Base-by-base conservation (phyloP, 305 asterid species). In the Fraxinus paxiana region DNA sequence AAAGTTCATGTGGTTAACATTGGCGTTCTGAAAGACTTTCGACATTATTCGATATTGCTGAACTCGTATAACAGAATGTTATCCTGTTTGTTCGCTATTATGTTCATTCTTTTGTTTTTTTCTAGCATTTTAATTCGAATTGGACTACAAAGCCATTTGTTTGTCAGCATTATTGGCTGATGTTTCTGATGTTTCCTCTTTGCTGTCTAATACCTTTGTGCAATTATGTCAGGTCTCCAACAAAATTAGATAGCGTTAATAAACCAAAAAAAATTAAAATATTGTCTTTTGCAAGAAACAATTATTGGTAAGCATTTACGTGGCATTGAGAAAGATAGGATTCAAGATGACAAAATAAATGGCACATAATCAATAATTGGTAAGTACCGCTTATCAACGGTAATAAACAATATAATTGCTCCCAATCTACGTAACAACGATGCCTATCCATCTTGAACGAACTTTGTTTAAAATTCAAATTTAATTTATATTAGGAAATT, bases 61-160 rank as follows among this genome's bases (percentile, higher is more conserved):
- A 48, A 80, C 31, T 46, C n/a, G 26, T 80, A 80, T 74, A 70
- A 79, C 82, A 51, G 76, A 80, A 51, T 78, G 80, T 6, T 73
- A 43, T 83, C 70, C 48, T 3, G 38, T 69, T 79, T 77, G 83
- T 78, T 63, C 83, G 82, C 86, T 86, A 87, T 89, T 89, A 77
- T 84, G 82, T 86, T 89, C 85, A 90, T 92, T 92, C 88, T 86
- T 90, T 90, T 75, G 70, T 79, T 79, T 79, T 26, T 88, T 84
- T 54, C 82, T 0, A 67, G 74, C 74, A 67, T 67, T 67, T 18
- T 12, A 12, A 30, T 67, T 67, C 20, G 38, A 67, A 30, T 67
- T 67, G 38, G 37, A 67, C 38, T 1, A 30, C n/a, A 9, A 12
- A 67, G 38, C 35, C 22, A 67, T 67, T 28, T 67, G 74, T 67